Evolutionary conservation across 257 asterid genomes (phyloP).

Genomic region (Voacanga thouarsii): DNA sequence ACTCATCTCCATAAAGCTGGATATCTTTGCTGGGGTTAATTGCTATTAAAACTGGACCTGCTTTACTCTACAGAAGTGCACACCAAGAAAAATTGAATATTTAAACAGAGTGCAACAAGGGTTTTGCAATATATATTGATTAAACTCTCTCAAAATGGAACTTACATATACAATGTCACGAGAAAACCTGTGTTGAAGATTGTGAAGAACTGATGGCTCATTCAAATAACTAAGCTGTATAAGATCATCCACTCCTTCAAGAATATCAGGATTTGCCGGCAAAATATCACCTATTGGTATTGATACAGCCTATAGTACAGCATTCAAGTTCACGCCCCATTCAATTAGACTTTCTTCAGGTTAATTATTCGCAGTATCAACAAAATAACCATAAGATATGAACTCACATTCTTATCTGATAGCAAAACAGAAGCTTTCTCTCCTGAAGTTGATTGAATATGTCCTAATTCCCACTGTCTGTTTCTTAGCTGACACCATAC

Average conservation of each 20-base stretch:
- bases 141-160: slow-evolving; percentile 11
- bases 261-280: slow-evolving; percentile 92
- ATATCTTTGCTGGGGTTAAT: slow-evolving; percentile 85
- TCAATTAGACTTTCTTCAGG: slow-evolving; percentile 4
- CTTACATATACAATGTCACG: slow-evolving; percentile 75
- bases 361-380: slow-evolving; percentile 16
- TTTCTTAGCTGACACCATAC: slow-evolving; percentile 69
- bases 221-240: slow-evolving; percentile 81
- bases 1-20: slow-evolving; percentile 60
- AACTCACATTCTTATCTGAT: slow-evolving; percentile 67
- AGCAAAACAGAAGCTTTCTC: slow-evolving; percentile 63
- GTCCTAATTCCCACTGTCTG: slow-evolving; percentile 71
- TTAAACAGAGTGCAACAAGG: slow-evolving; percentile 9
- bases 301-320: slow-evolving; percentile 49
- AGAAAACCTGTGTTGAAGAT: slow-evolving; percentile 63
- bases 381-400: slow-evolving; percentile 13
- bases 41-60: slow-evolving; percentile 84
- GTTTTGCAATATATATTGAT: neutral
- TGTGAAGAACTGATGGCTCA: slow-evolving; percentile 93
- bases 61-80: slow-evolving; percentile 66
- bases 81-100: slow-evolving; percentile 20
- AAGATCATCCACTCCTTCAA: slow-evolving; percentile 89
- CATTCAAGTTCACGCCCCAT: slow-evolving; percentile 14
- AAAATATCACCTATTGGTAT: slow-evolving; percentile 54
- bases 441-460: slow-evolving; percentile 69